phyloP scores from a whole-genome alignment of 1,284 basidiomycete genomes.

The Microbotryomycetes sp. region DNA sequence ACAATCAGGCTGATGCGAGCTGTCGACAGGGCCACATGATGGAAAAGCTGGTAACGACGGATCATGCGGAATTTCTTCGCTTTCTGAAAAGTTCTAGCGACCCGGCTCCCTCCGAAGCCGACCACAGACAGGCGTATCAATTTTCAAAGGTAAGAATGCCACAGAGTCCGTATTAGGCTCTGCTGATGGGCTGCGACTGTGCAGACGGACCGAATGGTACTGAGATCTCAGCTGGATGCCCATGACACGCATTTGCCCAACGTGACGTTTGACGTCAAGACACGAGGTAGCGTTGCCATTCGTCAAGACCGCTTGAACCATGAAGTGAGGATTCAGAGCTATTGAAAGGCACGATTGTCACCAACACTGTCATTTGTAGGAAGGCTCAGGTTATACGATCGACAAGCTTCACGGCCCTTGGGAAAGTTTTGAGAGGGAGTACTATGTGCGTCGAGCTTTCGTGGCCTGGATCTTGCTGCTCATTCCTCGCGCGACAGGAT shows the following conservation, averaged over 20 bases:
- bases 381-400: conserved; percentile 71
- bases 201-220: conserved; percentile 67
- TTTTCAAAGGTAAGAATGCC: conserved; percentile 62
- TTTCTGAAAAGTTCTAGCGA: conserved; percentile 50
- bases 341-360: not conserved
- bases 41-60: conserved; percentile 77
- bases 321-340: conserved; percentile 47
- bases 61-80: conserved; percentile 57
- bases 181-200: not conserved
- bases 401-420: conserved; percentile 53
- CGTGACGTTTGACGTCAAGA: conserved; percentile 94
- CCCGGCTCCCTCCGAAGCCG: conserved; percentile 39
- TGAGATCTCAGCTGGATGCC: conserved; percentile 94
- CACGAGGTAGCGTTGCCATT: conserved; percentile 75
- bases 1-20: not conserved
- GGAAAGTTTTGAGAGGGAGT: conserved; percentile 75
- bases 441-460: conserved; percentile 47
- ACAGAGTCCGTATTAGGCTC: not conserved
- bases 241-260: conserved; percentile 70
- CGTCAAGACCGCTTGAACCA: conserved; percentile 81
- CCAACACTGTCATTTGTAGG: conserved; percentile 40
- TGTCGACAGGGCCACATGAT: conserved; percentile 66
- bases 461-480: not conserved
- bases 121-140: conserved; percentile 58
- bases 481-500: conserved; percentile 46